Evolutionary conservation across 495 filamentous ascomycete species (phyloP).

Genomic region (Astrocystis sublimbata): DNA sequence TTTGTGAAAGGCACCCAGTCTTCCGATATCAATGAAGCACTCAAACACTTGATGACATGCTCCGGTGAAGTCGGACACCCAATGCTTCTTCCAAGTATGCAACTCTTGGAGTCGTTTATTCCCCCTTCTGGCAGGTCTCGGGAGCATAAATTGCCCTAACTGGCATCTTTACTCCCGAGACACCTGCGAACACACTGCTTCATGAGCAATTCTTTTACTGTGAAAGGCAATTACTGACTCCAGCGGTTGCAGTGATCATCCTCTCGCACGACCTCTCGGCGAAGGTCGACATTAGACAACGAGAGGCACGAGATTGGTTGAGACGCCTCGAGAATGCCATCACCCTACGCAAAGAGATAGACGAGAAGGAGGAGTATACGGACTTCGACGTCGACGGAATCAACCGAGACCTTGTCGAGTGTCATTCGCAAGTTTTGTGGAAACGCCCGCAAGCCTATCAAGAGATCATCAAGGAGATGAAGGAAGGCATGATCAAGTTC

Average conservation of each 20-base stretch:
- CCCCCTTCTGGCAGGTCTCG: too few species aligned
- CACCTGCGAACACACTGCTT: too few species aligned
- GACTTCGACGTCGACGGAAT: conserved; percentile 56
- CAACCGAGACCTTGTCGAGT: conserved; percentile 59
- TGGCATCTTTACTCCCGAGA: too few species aligned
- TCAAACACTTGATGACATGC: conserved; percentile 50
- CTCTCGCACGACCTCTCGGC: conserved; percentile 51
- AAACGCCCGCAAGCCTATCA: conserved; percentile 59
- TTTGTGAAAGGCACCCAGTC: conserved; percentile 56
- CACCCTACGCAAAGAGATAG: conserved; percentile 56
- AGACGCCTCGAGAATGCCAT: conserved; percentile 58
- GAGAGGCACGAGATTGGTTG: conserved; percentile 57
- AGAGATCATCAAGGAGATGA: conserved; percentile 50
- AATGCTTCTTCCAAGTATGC: conserved; percentile 53
- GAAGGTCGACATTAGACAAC: conserved; percentile 55
- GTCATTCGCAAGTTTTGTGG: conserved; percentile 58
- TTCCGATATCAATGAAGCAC: conserved; percentile 47
- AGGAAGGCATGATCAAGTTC: conserved; percentile 46
- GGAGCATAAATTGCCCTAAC: too few species aligned
- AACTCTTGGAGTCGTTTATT: too few species aligned
- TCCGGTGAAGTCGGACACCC: conserved; percentile 50
- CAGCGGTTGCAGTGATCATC: too few species aligned
- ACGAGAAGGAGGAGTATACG: conserved; percentile 49
- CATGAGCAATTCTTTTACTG: too few species aligned
- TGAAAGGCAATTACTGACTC: too few species aligned